Evolutionary conservation across 305 asterid species (phyloP).

Genomic region (Fraxinus sp.): DNA sequence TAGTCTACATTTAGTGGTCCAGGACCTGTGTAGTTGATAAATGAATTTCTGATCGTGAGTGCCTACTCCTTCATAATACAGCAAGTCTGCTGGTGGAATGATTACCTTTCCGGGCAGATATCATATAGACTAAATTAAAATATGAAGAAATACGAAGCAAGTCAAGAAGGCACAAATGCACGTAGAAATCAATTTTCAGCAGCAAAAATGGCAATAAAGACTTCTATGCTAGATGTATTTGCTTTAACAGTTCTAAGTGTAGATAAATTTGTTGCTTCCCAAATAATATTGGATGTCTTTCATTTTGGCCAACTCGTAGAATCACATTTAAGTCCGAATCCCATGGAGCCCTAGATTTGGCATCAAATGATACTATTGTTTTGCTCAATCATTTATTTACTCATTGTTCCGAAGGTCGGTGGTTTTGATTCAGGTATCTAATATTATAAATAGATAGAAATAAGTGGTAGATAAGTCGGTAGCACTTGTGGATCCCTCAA

Average conservation of each 20-base stretch:
- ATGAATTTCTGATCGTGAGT: neutral
- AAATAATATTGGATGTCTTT: neutral
- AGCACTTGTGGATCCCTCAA: neutral
- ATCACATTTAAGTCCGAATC: neutral
- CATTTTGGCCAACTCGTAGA: neutral
- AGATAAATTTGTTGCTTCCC: neutral
- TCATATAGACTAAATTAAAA: neutral
- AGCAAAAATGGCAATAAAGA: neutral
- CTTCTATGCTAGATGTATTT: neutral
- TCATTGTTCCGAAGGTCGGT: neutral
- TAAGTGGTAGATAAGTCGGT: neutral
- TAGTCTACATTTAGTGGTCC: neutral
- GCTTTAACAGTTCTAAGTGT: neutral
- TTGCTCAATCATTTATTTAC: neutral
- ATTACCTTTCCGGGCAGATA: neutral
- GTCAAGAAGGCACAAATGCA: neutral
- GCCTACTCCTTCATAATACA: neutral
- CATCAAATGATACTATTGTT: neutral
- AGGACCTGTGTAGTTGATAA: neutral
- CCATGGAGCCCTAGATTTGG: neutral
- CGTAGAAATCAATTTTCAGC: neutral
- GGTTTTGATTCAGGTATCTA: neutral
- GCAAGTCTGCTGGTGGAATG: neutral
- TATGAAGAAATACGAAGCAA: neutral
- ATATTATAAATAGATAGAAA: neutral